Conservation (phyloP, 1,284 basidiomycete species). For the Microstroma glucosiphilum region DNA sequence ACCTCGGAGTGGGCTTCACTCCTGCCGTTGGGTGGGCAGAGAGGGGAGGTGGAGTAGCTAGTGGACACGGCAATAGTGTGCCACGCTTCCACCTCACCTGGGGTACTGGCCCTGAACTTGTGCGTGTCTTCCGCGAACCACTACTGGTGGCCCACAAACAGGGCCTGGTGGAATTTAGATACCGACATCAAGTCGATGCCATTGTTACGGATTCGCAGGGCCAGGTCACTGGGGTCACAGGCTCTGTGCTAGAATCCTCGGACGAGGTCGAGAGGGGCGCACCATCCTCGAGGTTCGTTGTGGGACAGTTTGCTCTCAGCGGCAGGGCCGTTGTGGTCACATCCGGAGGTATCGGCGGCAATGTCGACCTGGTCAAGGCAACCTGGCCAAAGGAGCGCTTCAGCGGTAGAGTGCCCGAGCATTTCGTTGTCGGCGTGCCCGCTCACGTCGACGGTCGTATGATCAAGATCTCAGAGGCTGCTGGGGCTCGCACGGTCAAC, state of each 20-base stretch:
- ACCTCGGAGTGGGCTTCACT: constrained; percentile 14
- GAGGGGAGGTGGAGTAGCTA: constrained; percentile 14
- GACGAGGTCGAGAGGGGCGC: constrained; percentile 11
- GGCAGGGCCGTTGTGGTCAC: constrained; percentile 19
- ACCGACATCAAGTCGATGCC: constrained; percentile 16
- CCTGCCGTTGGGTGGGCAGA: constrained; percentile 19
- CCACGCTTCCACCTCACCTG: constrained; percentile 21
- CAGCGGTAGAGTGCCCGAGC: constrained; percentile 11
- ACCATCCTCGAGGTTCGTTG: constrained; percentile 11
- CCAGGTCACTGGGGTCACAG: constrained; percentile 13
- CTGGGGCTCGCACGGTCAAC: constrained; percentile 17
- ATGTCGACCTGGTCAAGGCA: constrained; percentile 15
- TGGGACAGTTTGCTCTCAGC: constrained; percentile 13
- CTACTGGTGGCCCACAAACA: constrained; percentile 15
- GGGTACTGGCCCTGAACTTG: constrained; percentile 18
- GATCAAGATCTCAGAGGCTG: constrained; percentile 13
- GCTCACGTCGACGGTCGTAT: constrained; percentile 19
- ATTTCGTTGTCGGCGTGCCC: constrained; percentile 18
- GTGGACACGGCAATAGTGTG: constrained; percentile 18
- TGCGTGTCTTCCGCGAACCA: constrained; percentile 17
- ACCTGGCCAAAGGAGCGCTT: constrained; percentile 17
- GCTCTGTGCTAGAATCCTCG: constrained; percentile 12
- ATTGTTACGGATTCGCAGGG: constrained; percentile 12
- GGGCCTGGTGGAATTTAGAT: constrained; percentile 19
- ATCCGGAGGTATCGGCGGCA: constrained; percentile 21